These are phyloP conservation scores for Chamaenerion angustifolium DNA, from an alignment of 345 rosid species.

Conservation along the genomic window DNA sequence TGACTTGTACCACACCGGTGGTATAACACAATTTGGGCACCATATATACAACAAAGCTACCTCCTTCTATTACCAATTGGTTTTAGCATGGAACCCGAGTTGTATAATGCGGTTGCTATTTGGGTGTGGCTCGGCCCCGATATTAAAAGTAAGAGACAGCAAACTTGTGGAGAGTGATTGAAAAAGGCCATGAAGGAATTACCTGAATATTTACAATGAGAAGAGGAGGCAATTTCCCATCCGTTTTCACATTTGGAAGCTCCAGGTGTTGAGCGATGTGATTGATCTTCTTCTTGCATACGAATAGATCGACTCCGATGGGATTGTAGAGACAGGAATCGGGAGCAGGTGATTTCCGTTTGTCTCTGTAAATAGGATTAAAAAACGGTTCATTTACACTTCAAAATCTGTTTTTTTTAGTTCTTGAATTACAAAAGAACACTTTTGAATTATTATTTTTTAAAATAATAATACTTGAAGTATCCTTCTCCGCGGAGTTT, in stretches of 20 bases:
- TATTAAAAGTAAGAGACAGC: too few relatives aligned
- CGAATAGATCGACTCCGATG: conserved; percentile 67
- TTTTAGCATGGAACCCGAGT: too few relatives aligned
- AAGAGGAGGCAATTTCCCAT: conserved; percentile 61
- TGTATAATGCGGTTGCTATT: too few relatives aligned
- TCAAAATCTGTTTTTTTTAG: too few relatives aligned
- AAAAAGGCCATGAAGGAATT: not conserved
- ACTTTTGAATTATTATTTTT: too few relatives aligned
- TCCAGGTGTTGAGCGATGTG: conserved; percentile 87
- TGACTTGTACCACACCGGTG: too few relatives aligned
- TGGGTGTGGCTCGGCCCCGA: too few relatives aligned
- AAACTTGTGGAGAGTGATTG: not conserved
- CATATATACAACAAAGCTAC: too few relatives aligned
- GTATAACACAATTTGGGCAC: too few relatives aligned
- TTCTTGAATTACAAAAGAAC: too few relatives aligned
- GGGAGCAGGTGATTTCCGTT: conserved; percentile 60
- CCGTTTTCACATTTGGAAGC: conserved; percentile 55
- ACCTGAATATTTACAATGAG: conserved; percentile 93
- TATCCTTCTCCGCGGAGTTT: conserved; percentile 50
- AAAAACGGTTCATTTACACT: not conserved
- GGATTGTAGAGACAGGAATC: conserved; percentile 48
- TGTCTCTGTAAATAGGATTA: conserved; percentile 43
- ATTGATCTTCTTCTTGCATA: conserved; percentile 66
- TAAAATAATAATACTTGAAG: too few relatives aligned
- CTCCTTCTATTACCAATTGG: too few relatives aligned